These are phyloP conservation scores for Pythium guiyangense DNA, from an alignment of 352 stramenopile species.

Conservation along the genomic window DNA sequence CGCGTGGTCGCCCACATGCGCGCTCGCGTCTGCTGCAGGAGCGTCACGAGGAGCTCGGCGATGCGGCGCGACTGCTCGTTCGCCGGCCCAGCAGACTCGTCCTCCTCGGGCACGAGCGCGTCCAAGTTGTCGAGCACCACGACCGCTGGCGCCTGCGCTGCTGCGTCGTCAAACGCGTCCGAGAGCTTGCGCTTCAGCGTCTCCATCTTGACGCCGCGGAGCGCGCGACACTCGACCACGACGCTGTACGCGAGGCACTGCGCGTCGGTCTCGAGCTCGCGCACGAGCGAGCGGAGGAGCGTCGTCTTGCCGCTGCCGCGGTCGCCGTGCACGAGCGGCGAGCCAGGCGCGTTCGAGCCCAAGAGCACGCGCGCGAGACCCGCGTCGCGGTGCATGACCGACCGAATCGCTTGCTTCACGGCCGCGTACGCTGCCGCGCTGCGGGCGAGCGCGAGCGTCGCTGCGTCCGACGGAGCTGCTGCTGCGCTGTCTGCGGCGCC, in stretches of 20 bases:
- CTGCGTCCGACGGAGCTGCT: slow-evolving; percentile 17
- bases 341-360: slow-evolving; percentile 51
- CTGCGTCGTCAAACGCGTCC: slow-evolving; percentile 50
- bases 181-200: slow-evolving; percentile 63
- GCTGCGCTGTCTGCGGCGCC: background rate
- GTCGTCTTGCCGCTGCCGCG: slow-evolving; percentile 79
- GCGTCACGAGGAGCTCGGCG: slow-evolving; percentile 61
- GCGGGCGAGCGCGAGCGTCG: slow-evolving; percentile 33
- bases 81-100: slow-evolving; percentile 56
- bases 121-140: slow-evolving; percentile 85
- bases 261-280: slow-evolving; percentile 27
- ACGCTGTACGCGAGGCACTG: slow-evolving; percentile 39
- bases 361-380: slow-evolving; percentile 52
- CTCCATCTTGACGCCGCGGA: slow-evolving; percentile 87
- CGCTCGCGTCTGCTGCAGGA: slow-evolving; percentile 47
- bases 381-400: slow-evolving; percentile 46
- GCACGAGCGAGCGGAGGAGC: slow-evolving; percentile 40
- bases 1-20: slow-evolving; percentile 57
- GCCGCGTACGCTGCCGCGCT: slow-evolving; percentile 36
- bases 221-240: slow-evolving; percentile 57
- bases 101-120: slow-evolving; percentile 71
- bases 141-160: slow-evolving; percentile 42
- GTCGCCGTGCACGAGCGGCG: slow-evolving; percentile 64
- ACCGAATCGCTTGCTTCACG: slow-evolving; percentile 38
- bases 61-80: slow-evolving; percentile 88